Base-by-base conservation (phyloP, 2,329 filamentous ascomycete species). In the Colletotrichum eremochloae region DNA sequence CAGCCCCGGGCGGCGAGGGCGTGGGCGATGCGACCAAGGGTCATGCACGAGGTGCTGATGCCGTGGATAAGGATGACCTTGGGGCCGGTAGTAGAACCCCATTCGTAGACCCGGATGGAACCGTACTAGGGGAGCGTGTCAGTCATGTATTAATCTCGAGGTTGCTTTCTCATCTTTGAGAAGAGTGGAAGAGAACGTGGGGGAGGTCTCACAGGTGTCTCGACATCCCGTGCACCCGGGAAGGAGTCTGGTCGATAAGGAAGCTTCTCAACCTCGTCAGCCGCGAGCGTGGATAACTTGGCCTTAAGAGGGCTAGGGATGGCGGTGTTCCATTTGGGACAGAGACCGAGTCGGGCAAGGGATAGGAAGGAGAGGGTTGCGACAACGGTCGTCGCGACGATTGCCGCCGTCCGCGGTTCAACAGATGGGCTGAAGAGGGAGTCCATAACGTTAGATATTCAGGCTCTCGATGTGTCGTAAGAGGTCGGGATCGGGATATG, bases 21-120 rank as follows among this genome's bases (percentile, higher is more conserved):
- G 76, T 91, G 85, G 38, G 94, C 93, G 44, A 97, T 81, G 56
- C 87, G 88, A 36, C 88, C 87, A 20, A 96, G 85, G 1, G 93
- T 91, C 76, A 95, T 88, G 80, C 92, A 94, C 0, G 94, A 92
- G 0, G 94, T 97, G 73, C 91, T 94, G 79, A 97, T 96, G 56
- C 94, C 94, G 79, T 97, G 94, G 11, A 97, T 86, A 44, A 97
- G 86, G 20, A 97, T 81, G 5, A 96, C 91, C 77, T 93, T 95
- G 57, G 88, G 86, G 9, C 94, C 94, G 66, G 89, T 81, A 63
- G 90, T 87, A 1, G 94, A 92, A 1, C 94, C 94, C 83, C 92
- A 97, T 83, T 97, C 94, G 79, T 96, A 96, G 31, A 94, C 92
- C 48, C 93, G 86, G 67, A 95, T 91, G 44, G 86, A 90, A 62